Evolutionary conservation across 768 basidiomycete genomes (phyloP), one percentile per base, ranked within the genome.

Genomic region (Russula compacta): DNA sequence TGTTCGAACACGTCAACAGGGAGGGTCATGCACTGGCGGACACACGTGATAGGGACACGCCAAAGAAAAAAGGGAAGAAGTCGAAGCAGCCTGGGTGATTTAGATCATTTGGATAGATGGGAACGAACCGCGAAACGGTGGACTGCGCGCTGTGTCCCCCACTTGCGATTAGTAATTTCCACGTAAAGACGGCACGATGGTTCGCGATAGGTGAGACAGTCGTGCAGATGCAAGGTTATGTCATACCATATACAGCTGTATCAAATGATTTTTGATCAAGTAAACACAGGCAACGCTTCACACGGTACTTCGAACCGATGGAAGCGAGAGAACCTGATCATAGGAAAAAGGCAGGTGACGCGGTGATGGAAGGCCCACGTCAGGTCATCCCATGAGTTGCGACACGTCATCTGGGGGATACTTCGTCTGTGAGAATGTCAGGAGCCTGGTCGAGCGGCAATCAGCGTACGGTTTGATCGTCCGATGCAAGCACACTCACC

Each of bases 351-450:
- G 39, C 44, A 44, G 53, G 32, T 56, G 49, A 52, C 43, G 44
- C 17, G 53, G 7, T n/a, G 53, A 63, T 43, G 62, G 54, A 50
- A 61, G 32, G 39, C 32, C 44, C 43, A 32, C 10, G 24, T 39
- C 43, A 44, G 24, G 33, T 64, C 60, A 63, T 56, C 94, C 94
- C 94, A 98, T 95, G 44, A 95, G 75, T 64, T 94, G 92, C 5
- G 92, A 91, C 39, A 90, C 82, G 71, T 97, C 95, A 0, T 87
- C 86, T 8, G 95, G 95, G 5, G 93, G 95, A 68, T 97, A 93
- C 67, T 95, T 94, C 9, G 92, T 95, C 74, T 98, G 95, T 3
- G 92, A 86, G 71, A 98, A 97, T 0, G 97, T 95, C 67, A 99
- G 78, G 38, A 99, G 78, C 63, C 97, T 97, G 69, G 14, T 21